These are phyloP conservation scores for Camillea tinctor DNA, from an alignment of 2,329 filamentous ascomycete species.

Conservation along the genomic window DNA sequence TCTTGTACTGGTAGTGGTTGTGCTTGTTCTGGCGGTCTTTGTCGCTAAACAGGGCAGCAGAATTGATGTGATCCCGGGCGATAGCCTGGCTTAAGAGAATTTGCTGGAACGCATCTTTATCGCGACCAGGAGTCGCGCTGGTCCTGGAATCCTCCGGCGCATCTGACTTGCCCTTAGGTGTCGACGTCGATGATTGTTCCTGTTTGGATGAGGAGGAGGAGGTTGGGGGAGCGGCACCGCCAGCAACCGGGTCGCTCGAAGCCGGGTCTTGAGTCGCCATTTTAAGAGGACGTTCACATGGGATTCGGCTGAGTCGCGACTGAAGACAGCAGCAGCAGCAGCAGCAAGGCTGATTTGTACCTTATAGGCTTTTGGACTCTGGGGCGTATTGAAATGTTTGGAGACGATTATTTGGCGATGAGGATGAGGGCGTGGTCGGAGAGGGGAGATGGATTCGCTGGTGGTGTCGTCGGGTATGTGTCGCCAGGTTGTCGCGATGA, in stretches of 20 bases:
- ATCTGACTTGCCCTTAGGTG: slow-evolving; percentile 31
- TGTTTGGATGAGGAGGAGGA: slow-evolving; percentile 27
- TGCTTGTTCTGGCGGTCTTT: slow-evolving; percentile 55
- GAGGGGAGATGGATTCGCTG: slow-evolving; percentile 4
- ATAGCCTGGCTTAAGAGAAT: slow-evolving; percentile 55
- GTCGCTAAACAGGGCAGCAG: slow-evolving; percentile 50
- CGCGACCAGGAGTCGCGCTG: slow-evolving; percentile 40
- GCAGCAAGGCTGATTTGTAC: slow-evolving; percentile 4
- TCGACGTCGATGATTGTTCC: slow-evolving; percentile 31
- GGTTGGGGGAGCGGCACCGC: slow-evolving; percentile 16
- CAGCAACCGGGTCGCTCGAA: slow-evolving; percentile 21
- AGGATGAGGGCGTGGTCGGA: slow-evolving; percentile 1
- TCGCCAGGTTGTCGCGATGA: slow-evolving; percentile 14
- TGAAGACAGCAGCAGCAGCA: slow-evolving; percentile 7
- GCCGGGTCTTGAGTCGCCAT: slow-evolving; percentile 32
- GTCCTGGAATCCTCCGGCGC: slow-evolving; percentile 32
- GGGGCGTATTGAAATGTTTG: neutral
- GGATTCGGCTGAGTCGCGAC: slow-evolving; percentile 9
- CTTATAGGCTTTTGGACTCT: neutral
- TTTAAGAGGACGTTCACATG: slow-evolving; percentile 18
- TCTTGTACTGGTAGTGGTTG: slow-evolving; percentile 62
- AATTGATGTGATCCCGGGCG: slow-evolving; percentile 53
- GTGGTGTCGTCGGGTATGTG: slow-evolving; percentile 11
- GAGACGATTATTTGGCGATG: neutral
- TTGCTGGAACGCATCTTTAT: slow-evolving; percentile 55